These are phyloP conservation scores for Aspergillus diversus DNA, from an alignment of 495 filamentous ascomycete genomes.

Conservation along the genomic window DNA sequence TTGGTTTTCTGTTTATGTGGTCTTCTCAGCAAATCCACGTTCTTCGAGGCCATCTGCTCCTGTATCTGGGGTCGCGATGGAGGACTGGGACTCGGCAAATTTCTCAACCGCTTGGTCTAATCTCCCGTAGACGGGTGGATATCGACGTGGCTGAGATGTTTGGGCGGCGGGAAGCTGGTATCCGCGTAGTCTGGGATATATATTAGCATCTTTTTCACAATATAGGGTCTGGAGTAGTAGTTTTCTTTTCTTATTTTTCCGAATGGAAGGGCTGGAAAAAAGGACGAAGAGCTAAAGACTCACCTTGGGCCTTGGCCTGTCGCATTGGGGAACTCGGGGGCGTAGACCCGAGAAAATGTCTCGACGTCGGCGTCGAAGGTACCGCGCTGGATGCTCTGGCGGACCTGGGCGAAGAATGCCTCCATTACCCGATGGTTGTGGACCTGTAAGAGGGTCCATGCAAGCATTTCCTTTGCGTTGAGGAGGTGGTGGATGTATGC, in stretches of 20 bases:
- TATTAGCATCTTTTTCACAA: slow-evolving; percentile 9
- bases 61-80: slow-evolving; percentile 51
- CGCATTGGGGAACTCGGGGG: slow-evolving; percentile 66
- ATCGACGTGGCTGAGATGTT: slow-evolving; percentile 66
- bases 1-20: not conserved
- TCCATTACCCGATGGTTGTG: slow-evolving; percentile 80
- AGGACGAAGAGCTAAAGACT: slow-evolving; percentile 10
- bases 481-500: slow-evolving; percentile 90
- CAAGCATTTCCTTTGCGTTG: slow-evolving; percentile 90
- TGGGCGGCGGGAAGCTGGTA: slow-evolving; percentile 78
- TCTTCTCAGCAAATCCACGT: slow-evolving; percentile 63
- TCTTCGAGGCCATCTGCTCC: slow-evolving; percentile 58
- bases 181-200: slow-evolving; percentile 62
- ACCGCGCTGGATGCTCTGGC: slow-evolving; percentile 59
- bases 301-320: slow-evolving; percentile 80
- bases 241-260: no score
- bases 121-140: slow-evolving; percentile 64
- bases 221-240: no score
- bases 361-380: slow-evolving; percentile 64
- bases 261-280: no score
- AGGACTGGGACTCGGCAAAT: slow-evolving; percentile 53
- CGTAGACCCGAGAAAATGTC: slow-evolving; percentile 65
- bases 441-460: slow-evolving; percentile 87
- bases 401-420: slow-evolving; percentile 72
- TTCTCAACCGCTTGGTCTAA: slow-evolving; percentile 56